Base-by-base conservation (phyloP, 441 rosid species). In the Sinapis alba region DNA sequence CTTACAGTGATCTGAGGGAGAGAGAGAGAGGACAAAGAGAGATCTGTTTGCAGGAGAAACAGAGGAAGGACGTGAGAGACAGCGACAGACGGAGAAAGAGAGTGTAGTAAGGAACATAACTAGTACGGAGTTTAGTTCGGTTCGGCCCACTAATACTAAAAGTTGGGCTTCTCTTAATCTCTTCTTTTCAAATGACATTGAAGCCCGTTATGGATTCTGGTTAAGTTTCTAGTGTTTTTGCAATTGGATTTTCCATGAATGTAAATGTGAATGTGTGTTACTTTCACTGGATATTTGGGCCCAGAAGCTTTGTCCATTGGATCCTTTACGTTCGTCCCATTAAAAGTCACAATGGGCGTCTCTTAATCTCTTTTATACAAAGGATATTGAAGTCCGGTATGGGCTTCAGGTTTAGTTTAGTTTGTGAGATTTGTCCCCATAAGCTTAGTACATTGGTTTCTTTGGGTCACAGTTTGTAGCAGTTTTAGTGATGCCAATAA, bases 1-100 rank as follows among this genome's bases (percentile, higher is more conserved):
- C 54, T 47, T 47, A 47, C 20, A 47, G 10, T 47, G 54, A 47
- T 47, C 54, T 47, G 54, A 16, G 54, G 20, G 19, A 7, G 19
- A 15, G 54, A 47, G 54, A 47, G 36, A 32, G 10, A 32, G 21
- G 54, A 47, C 54, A 47, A 7, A 47, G 20, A 47, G 54, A 47
- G 54, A 47, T 47, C 54, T 47, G 54, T n/a, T 43, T 38, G 54
- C 54, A 47, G 54, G 53, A 45, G 53, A 45, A 45, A 45, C 53
- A 45, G 53, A 45, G 53, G 53, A 45, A 45, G 53, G 54, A 47
- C 54, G 54, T 2, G 54, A 47, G 53, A 47, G 54, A 47, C 54
- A 47, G 54, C 21, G 54, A 47, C 54, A 47, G 54, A 47, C 9
- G 54, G 10, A 7, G 54, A 47, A 7, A 45, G 54, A 45, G 20